These are phyloP conservation scores for Chlorella variabilis DNA, from an alignment of 163 green algal species.

Conservation along the genomic window DNA sequence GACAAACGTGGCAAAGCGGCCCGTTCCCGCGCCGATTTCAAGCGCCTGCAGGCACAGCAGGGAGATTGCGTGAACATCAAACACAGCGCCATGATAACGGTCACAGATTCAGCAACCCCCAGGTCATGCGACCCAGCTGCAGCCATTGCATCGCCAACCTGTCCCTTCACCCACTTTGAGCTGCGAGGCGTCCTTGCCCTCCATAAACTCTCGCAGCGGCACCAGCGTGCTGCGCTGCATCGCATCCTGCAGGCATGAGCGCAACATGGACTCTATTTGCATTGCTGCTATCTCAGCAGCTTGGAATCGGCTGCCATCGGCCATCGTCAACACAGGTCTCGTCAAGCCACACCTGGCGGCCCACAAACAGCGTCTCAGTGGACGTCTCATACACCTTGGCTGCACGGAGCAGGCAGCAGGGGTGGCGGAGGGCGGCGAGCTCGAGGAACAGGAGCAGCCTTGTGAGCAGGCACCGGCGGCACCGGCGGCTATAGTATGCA, in stretches of 20 bases:
- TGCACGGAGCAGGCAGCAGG: slow-evolving; percentile 38
- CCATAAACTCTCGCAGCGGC: slow-evolving; percentile 72
- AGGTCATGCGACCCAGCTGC: neutral
- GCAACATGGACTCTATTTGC: neutral
- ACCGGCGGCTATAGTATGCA: too few relatives aligned
- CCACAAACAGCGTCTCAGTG: slow-evolving; percentile 90
- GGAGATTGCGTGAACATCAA: too few relatives aligned
- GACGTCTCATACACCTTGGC: slow-evolving; percentile 82
- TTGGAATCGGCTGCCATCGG: too few relatives aligned
- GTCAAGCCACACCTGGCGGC: slow-evolving; percentile 45
- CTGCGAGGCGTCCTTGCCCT: slow-evolving; percentile 35
- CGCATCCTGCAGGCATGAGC: slow-evolving; percentile 67
- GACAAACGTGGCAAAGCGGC: slow-evolving; percentile 90
- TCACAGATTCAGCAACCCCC: too few relatives aligned
- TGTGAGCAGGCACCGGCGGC: too few relatives aligned
- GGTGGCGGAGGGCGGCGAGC: neutral
- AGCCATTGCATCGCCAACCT: neutral
- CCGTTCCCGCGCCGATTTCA: slow-evolving; percentile 89
- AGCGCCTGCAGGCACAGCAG: slow-evolving; percentile 53
- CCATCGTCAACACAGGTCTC: too few relatives aligned
- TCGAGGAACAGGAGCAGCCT: too few relatives aligned
- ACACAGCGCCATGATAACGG: too few relatives aligned
- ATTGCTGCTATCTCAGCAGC: too few relatives aligned
- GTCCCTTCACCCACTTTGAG: slow-evolving; percentile 28
- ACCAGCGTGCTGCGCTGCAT: slow-evolving; percentile 87